phyloP scores from a whole-genome alignment of 306 rosid genomes.

The Citrullus colocynthis region DNA sequence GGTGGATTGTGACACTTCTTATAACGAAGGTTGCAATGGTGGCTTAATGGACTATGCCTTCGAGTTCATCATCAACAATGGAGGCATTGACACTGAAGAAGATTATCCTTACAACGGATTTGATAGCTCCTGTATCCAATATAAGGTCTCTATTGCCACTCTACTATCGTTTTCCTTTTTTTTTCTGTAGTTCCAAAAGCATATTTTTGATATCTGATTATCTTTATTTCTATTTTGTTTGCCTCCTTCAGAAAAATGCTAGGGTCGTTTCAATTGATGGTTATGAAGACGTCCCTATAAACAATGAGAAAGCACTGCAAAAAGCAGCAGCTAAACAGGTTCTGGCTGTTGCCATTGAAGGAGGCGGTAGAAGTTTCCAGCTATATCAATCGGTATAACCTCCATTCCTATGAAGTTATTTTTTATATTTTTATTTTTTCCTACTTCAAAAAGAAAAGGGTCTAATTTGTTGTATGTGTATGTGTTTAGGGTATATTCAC shows the following conservation, averaged over 20 bases:
- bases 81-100: conserved; percentile 71
- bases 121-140: conserved; percentile 45
- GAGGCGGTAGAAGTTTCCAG: conserved; percentile 67
- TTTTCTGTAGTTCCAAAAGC: not conserved
- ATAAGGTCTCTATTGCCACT: conserved; percentile 7
- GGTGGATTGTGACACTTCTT: conserved; percentile 60
- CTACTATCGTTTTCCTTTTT: not conserved
- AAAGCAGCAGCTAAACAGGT: conserved; percentile 78
- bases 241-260: conserved; percentile 56
- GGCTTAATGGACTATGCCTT: conserved; percentile 72
- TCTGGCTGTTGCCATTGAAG: conserved; percentile 75
- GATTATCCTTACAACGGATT: conserved; percentile 62
- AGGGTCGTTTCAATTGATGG: conserved; percentile 51
- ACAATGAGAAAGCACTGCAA: conserved; percentile 49
- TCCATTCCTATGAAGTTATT: not conserved
- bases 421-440: not conserved
- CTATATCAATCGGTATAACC: conserved; percentile 53
- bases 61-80: conserved; percentile 64
- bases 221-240: not conserved
- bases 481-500: conserved; percentile 59
- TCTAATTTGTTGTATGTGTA: not conserved
- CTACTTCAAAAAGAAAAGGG: not conserved
- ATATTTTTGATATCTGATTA: not conserved
- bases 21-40: conserved; percentile 71
- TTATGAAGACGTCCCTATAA: conserved; percentile 51